Conservation (phyloP, 257 asterid species). For the Scutellaria minor region DNA sequence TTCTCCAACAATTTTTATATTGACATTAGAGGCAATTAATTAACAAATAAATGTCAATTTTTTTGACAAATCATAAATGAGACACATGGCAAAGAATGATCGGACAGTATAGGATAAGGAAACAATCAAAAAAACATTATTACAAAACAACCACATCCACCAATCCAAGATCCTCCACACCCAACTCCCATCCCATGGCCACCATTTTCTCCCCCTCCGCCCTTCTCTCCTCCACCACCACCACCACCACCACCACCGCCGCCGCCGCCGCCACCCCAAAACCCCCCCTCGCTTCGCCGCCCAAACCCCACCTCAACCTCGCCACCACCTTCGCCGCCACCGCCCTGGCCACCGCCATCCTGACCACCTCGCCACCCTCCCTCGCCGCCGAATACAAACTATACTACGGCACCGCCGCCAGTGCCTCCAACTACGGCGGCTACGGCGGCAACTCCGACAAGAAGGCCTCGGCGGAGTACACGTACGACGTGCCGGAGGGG, state of each 20-base stretch:
- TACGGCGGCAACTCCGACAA: constrained; percentile 91
- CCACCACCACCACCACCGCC: constrained; percentile 51
- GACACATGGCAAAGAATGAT: constrained; percentile 26
- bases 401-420: constrained; percentile 96
- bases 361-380: constrained; percentile 58
- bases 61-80: not conserved
- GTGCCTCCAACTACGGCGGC: constrained; percentile 95
- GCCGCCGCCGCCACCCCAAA: constrained; percentile 39
- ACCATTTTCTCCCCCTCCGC: constrained; percentile 77
- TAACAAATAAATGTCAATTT: too few relatives aligned
- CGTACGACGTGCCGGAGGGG: constrained; percentile 87
- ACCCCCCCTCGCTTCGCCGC: constrained; percentile 14
- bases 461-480: constrained; percentile 90
- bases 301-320: constrained; percentile 46
- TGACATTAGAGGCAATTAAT: too few relatives aligned
- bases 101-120: constrained; percentile 50
- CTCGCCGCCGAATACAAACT: constrained; percentile 59
- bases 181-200: constrained; percentile 66
- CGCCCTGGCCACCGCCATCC: constrained; percentile 70
- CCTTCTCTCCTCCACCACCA: constrained; percentile 54
- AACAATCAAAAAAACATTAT: constrained; percentile 11
- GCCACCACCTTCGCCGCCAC: constrained; percentile 69
- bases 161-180: constrained; percentile 28
- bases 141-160: constrained; percentile 46
- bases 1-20: too few relatives aligned